Base-by-base conservation (phyloP, 2,329 filamentous ascomycete genomes). In the Cordyceps javanica region DNA sequence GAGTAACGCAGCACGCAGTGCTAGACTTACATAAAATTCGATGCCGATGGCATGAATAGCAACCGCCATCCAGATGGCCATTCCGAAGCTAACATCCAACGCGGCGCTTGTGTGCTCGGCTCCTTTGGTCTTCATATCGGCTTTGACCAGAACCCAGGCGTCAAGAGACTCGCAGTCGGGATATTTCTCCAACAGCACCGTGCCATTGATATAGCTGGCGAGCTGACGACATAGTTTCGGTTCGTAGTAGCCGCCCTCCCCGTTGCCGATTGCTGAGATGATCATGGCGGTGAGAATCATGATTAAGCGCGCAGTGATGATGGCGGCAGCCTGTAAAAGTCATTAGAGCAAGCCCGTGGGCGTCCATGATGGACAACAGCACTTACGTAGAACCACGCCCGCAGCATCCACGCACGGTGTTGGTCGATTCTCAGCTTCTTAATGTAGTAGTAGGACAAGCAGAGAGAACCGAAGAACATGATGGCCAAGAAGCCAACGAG, bases 391-490 rank as follows among this genome's bases (percentile, higher is more conserved):
- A 77, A 70, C 76, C 77, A 78, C 3, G 77, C 73, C 11, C 82
- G 67, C 21, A 86, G 64, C 82, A 85, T 86, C 82, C 82, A 86
- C 3, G 79, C 79, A 0, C 82, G 74, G 59, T 86, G 82, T 64
- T 85, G 77, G 32, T 85, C 81, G 51, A 87, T 81, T 63, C 85
- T 82, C 5, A 85, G 66, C 4, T 72, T 69, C 67, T 81, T 83
- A 67, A 86, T 77, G 61, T 83, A 84, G 64, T 77, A 70, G 34
- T 75, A 77, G 0, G 82, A 77, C 39, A 84, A 63, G 0, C 65
- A 57, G 8, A 81, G 65, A 3, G 74, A 70, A 1, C 66, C 62
- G 0, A 76, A 64, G 2, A 79, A 79, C 11, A 74, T 63, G 36
- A 82, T 70, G 1, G 68, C 73, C 2, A 82, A 61, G 0, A 76